Base-by-base conservation (phyloP, 495 filamentous ascomycete genomes). In the Tuber melanosporum region DNA sequence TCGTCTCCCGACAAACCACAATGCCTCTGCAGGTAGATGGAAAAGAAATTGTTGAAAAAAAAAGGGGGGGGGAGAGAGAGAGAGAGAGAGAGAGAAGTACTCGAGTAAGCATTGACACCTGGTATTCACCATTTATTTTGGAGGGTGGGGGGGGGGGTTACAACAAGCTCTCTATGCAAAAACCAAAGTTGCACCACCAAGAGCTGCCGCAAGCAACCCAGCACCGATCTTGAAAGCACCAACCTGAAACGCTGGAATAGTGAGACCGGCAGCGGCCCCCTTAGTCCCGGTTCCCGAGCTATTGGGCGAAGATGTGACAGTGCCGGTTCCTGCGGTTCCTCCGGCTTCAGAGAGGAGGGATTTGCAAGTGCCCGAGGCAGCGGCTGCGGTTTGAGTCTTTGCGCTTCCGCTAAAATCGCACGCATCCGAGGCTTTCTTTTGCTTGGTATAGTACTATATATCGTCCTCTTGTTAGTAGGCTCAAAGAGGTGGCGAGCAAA, bases 401-500 rank as follows among this genome's bases (percentile, higher is more conserved):
- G 91, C 93, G 41, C 87, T 87, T 71, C 93, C 92, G 72, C 87
- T 85, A 85, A 97, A 99, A 85, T 90, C 87, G 83, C 95, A 99
- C 43, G 94, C 91, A 52, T 84, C 83, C 36, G 85, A 82, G 73
- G 84, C 86, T 66, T 84, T 82, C 76, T 85, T 85, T 86, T 93
- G 91, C 82, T 86, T 86, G 22, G 87, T 84, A 85, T 94, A 95
- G 87, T 97, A 99, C 75, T 85, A 77, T 45, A 73, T 36, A 17
- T 36, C 26, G 62, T 17, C 26, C 42, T 5, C 19, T 80, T 44
- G 75, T 52, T 32, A 70, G 71, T 32, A 73, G 45, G 22, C 41
- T 71, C 36, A n/a, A 8, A 45, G 5, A 20, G 0, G 9, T 9
- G 43, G 32, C 12, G 5, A 20, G 20, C 45, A 39, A 26, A 43